Evolutionary conservation across 495 filamentous ascomycete species (phyloP).

Genomic region (Neurospora sublineolata): DNA sequence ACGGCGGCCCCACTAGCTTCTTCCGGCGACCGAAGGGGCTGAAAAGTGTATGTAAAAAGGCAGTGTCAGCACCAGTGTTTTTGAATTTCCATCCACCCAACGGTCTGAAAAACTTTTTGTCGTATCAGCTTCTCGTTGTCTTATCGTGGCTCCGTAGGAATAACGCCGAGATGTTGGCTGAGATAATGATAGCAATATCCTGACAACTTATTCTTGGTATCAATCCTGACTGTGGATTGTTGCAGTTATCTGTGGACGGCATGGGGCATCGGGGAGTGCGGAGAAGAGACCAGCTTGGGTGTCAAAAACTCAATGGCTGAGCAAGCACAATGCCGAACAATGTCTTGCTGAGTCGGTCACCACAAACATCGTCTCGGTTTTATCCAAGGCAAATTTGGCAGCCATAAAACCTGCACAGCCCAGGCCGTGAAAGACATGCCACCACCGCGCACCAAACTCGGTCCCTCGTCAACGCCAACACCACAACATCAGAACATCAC

Average conservation of each 20-base stretch:
- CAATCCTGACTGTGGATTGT: neutral
- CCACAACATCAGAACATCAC: neutral
- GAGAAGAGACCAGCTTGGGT: too few relatives aligned
- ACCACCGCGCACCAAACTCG: neutral
- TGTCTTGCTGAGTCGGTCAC: neutral
- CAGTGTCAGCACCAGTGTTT: neutral
- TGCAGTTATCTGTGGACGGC: neutral
- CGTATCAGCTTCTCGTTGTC: neutral
- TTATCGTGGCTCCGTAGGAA: neutral
- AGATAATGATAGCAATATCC: neutral
- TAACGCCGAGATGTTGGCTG: neutral
- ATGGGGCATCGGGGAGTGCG: neutral
- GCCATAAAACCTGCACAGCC: neutral
- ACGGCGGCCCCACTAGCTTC: neutral
- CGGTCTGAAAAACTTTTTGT: neutral
- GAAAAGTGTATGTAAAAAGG: neutral
- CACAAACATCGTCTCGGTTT: neutral
- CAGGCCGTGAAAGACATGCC: neutral
- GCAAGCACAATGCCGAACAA: neutral
- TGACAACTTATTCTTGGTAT: neutral
- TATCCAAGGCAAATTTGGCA: neutral
- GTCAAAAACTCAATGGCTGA: too few relatives aligned
- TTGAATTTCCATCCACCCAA: neutral
- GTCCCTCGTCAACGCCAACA: neutral
- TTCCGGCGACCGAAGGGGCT: neutral